Percentiles rank a stretch among this genome's conserved stretches.
These are phyloP conservation scores for Cordyceps militaris DNA, from an alignment of 2,329 filamentous ascomycete species.

Conservation along the genomic window DNA sequence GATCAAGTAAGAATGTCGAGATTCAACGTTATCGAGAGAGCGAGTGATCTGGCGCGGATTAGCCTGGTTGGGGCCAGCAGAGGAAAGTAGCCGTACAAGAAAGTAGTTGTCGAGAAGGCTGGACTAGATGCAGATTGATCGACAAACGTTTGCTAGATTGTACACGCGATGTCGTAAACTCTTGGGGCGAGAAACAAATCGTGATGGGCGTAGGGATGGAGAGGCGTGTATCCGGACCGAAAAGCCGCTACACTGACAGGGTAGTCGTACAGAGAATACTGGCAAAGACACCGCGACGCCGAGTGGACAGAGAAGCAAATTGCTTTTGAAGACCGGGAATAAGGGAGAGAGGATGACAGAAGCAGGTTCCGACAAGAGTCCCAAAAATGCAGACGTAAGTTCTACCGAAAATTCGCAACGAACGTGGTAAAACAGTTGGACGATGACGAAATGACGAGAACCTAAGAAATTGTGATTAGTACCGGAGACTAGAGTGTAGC, in stretches of 20 bases:
- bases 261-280: slow-evolving; percentile 12
- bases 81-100: neutral
- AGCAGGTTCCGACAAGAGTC: slow-evolving; percentile 20
- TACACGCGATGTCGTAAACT: slow-evolving; percentile 11
- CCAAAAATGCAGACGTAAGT: slow-evolving; percentile 24
- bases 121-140: slow-evolving; percentile 6
- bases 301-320: slow-evolving; percentile 9
- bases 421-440: slow-evolving; percentile 33
- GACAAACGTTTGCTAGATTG: slow-evolving; percentile 2
- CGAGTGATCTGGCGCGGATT: neutral
- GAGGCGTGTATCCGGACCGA: slow-evolving; percentile 11
- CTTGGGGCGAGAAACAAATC: slow-evolving; percentile 9
- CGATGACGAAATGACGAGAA: slow-evolving; percentile 36
- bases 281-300: slow-evolving; percentile 13
- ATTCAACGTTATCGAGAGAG: neutral
- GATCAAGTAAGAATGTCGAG: slow-evolving; percentile 4
- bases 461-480: slow-evolving; percentile 25
- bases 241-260: slow-evolving; percentile 11
- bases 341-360: slow-evolving; percentile 21
- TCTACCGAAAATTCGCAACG: slow-evolving; percentile 34
- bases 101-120: slow-evolving; percentile 6
- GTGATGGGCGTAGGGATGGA: slow-evolving; percentile 6
- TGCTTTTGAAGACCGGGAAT: slow-evolving; percentile 9
- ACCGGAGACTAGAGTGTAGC: neutral
- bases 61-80: neutral